These are phyloP conservation scores for Saccharomycopsis microspora DNA, from an alignment of 805 yeast species.

Conservation along the genomic window DNA sequence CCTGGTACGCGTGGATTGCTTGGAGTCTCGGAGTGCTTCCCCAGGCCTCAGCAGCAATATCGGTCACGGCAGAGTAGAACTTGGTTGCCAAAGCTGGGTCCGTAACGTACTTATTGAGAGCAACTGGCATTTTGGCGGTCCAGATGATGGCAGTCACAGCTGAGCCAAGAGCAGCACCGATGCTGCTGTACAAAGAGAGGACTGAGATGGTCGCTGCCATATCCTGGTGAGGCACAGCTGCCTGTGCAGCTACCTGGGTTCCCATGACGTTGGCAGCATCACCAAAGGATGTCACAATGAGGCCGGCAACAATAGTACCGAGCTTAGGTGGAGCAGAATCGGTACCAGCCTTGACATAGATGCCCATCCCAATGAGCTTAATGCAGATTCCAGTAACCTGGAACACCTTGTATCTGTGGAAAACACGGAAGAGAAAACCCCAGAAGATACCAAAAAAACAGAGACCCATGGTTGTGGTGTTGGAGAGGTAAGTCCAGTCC, in stretches of 20 bases:
- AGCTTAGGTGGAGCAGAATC: conserved; percentile 19
- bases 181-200: conserved; percentile 23
- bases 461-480: conserved; percentile 26
- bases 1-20: conserved; percentile 24
- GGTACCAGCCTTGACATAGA: conserved; percentile 17
- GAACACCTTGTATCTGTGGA: conserved; percentile 27
- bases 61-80: conserved; percentile 20
- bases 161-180: conserved; percentile 26
- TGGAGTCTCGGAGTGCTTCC: conserved; percentile 23
- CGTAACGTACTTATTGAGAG: conserved; percentile 23
- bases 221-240: conserved; percentile 32
- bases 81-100: conserved; percentile 18
- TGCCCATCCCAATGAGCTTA: conserved; percentile 26
- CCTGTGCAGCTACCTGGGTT: conserved; percentile 28
- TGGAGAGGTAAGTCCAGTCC: conserved; percentile 29
- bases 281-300: conserved; percentile 28
- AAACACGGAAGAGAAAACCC: conserved; percentile 25
- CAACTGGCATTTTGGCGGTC: conserved; percentile 24
- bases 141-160: conserved; percentile 31
- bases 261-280: conserved; percentile 29
- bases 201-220: conserved; percentile 29
- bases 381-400: conserved; percentile 25
- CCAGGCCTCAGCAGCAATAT: conserved; percentile 20
- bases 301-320: conserved; percentile 23
- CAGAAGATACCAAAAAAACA: conserved; percentile 29